phyloP scores from a whole-genome alignment of 805 yeast species.

The Wickerhamiella azyma region DNA sequence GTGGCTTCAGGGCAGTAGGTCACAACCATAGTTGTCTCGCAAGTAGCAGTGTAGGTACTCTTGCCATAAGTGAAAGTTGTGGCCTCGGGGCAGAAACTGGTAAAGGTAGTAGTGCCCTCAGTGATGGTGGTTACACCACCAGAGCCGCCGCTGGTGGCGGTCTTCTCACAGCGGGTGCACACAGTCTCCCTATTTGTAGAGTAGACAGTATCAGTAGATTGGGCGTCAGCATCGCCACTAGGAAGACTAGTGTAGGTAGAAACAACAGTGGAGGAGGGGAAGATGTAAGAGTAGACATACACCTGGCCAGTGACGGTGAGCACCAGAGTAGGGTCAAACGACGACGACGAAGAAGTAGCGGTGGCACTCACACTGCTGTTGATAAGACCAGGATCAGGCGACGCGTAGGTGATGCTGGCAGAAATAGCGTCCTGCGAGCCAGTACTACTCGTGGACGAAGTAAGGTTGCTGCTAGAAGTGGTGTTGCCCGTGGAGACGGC shows the following conservation, averaged over 20 bases:
- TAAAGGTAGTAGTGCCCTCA: constrained; percentile 9
- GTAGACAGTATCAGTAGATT: neutral
- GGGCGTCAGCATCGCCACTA: neutral
- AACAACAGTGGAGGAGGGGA: neutral
- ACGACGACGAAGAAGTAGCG: neutral
- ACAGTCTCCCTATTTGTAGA: neutral
- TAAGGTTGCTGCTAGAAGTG: no score
- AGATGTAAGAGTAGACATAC: neutral
- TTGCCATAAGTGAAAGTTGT: constrained; percentile 53
- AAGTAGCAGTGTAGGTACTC: constrained; percentile 61
- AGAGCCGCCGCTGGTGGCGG: neutral
- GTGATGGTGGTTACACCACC: constrained; percentile 12
- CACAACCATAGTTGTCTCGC: constrained; percentile 69
- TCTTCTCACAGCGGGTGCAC: neutral
- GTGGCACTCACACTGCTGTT: no score
- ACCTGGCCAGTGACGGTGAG: neutral
- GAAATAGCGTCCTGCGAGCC: no score
- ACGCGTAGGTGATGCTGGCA: no score
- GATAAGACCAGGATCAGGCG: no score
- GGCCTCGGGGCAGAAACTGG: constrained; percentile 48
- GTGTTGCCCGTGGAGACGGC: no score
- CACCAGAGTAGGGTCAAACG: neutral
- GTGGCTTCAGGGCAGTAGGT: constrained; percentile 46
- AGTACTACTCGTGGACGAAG: no score
- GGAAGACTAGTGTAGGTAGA: neutral